phyloP scores from a whole-genome alignment of 495 filamentous ascomycete genomes.

The Pseudevernia furfuracea region DNA sequence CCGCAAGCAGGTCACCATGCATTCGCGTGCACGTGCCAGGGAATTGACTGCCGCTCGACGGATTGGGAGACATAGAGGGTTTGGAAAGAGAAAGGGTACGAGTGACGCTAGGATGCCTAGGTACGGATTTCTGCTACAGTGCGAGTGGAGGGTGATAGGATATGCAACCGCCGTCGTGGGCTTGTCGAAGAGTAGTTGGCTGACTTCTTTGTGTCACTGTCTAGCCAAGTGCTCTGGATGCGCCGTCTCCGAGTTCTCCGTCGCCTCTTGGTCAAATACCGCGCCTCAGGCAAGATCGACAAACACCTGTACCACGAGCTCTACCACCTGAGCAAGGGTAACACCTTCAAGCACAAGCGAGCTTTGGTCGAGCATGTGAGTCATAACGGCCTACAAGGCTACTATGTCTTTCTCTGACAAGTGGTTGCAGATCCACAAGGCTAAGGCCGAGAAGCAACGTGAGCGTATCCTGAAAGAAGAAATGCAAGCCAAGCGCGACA shows the following conservation, averaged over 20 bases:
- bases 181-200: background rate
- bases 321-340: constrained; percentile 99
- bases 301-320: constrained; percentile 99
- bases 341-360: constrained; percentile 99
- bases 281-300: constrained; percentile 98
- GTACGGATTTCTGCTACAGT: constrained; percentile 45
- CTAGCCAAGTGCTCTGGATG: constrained; percentile 96
- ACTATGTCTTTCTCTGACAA: background rate
- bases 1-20: constrained; percentile 98
- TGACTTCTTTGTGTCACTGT: background rate
- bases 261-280: constrained; percentile 98
- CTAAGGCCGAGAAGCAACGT: constrained; percentile 97
- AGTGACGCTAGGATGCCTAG: constrained; percentile 98
- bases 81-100: constrained; percentile 99
- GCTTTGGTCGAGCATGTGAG: constrained; percentile 98
- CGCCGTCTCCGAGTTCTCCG: constrained; percentile 98
- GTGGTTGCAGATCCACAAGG: constrained; percentile 80
- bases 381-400: constrained; percentile 28
- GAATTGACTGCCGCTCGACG: constrained; percentile 82
- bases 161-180: background rate
- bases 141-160: background rate
- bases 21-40: constrained; percentile 92
- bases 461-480: constrained; percentile 93
- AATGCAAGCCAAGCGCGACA: constrained; percentile 98
- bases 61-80: constrained; percentile 91